Evolutionary conservation across 371 early-diverging fungal genomes (phyloP).

Genomic region (Syncephalastrum racemosum): DNA sequence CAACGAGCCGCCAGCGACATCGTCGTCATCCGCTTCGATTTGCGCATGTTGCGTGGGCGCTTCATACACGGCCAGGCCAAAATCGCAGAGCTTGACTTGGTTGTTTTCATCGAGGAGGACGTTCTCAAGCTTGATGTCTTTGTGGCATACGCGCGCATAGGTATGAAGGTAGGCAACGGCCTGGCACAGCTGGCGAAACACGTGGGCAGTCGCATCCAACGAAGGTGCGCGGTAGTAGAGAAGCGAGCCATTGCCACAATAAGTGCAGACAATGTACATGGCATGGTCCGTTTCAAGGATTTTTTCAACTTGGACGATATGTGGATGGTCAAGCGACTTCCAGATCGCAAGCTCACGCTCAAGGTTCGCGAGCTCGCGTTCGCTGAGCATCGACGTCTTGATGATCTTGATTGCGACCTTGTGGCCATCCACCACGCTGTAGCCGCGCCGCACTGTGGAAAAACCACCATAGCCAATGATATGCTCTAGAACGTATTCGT

Average conservation of each 20-base stretch:
- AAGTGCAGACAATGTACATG: constrained; percentile 70
- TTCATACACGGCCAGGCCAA: constrained; percentile 76
- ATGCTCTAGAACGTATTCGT: constrained; percentile 57
- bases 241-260: constrained; percentile 60
- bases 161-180: constrained; percentile 83
- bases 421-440: constrained; percentile 25
- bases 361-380: constrained; percentile 19
- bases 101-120: constrained; percentile 59
- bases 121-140: constrained; percentile 95
- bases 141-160: constrained; percentile 74
- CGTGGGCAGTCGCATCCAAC: constrained; percentile 44
- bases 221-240: constrained; percentile 28
- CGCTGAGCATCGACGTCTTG: constrained; percentile 22
- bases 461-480: constrained; percentile 70
- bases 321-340: constrained; percentile 67
- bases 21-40: constrained; percentile 1
- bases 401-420: constrained; percentile 63
- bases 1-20: constrained; percentile 62
- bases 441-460: constrained; percentile 64
- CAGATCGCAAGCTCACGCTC: constrained; percentile 70
- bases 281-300: constrained; percentile 64
- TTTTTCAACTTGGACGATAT: constrained; percentile 63
- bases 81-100: constrained; percentile 84
- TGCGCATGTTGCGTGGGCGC: constrained; percentile 6
- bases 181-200: constrained; percentile 68